These are phyloP conservation scores for Helicocarpus griseus DNA, from an alignment of 2,329 filamentous ascomycete species.

Conservation along the genomic window DNA sequence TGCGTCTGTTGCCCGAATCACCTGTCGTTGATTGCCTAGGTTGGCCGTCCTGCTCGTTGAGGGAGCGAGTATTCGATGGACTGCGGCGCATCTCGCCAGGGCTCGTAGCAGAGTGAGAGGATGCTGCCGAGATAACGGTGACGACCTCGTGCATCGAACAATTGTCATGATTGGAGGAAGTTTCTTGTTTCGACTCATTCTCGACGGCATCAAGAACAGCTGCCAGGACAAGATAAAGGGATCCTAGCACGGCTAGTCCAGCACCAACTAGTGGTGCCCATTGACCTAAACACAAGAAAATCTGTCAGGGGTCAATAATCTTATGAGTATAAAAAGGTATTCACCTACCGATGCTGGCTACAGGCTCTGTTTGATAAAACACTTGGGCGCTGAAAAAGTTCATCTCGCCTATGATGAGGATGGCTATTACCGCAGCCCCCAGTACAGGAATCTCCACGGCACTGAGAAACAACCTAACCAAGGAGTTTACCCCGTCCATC, in stretches of 20 bases:
- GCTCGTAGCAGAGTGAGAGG: not conserved
- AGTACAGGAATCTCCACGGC: slow-evolving; percentile 51
- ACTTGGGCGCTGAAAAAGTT: slow-evolving; percentile 54
- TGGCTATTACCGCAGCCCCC: slow-evolving; percentile 47
- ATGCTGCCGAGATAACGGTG: not conserved
- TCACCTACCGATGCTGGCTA: slow-evolving; percentile 48
- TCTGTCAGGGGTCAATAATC: slow-evolving; percentile 6
- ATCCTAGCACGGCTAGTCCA: slow-evolving; percentile 48
- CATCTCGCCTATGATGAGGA: slow-evolving; percentile 52
- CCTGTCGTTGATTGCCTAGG: slow-evolving; percentile 12
- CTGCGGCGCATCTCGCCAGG: not conserved
- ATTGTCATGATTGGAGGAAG: slow-evolving; percentile 15
- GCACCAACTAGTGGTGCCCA: slow-evolving; percentile 42
- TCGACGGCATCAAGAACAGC: slow-evolving; percentile 22
- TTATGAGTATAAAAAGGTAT: not conserved
- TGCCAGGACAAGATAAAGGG: slow-evolving; percentile 46
- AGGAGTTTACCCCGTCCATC: slow-evolving; percentile 36
- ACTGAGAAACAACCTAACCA: slow-evolving; percentile 27
- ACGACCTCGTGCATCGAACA: slow-evolving; percentile 14
- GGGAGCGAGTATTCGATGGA: not conserved
- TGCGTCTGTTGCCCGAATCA: slow-evolving; percentile 29
- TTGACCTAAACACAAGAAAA: slow-evolving; percentile 17
- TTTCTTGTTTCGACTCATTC: slow-evolving; percentile 10
- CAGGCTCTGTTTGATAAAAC: slow-evolving; percentile 51
- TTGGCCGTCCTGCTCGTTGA: not conserved